These are phyloP conservation scores for Nectriaceae sp. DNA, from an alignment of 2,329 filamentous ascomycete species.

Conservation along the genomic window DNA sequence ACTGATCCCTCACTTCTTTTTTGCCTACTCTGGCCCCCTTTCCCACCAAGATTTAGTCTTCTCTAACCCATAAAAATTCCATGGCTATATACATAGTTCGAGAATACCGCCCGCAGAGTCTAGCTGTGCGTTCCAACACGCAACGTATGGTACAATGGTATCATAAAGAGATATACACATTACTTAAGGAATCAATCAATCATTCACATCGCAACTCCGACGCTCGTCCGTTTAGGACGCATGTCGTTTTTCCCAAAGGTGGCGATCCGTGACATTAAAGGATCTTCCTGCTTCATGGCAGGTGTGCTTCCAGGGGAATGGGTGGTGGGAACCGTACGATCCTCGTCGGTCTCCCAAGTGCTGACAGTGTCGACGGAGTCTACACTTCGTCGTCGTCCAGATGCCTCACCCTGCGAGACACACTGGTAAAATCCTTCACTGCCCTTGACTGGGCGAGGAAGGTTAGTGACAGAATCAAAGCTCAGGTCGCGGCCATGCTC, in stretches of 20 bases:
- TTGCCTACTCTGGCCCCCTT: too few species aligned
- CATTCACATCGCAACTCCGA: conserved; percentile 33
- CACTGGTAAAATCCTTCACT: conserved; percentile 62
- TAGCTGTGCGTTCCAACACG: conserved; percentile 10
- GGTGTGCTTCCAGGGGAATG: conserved; percentile 51
- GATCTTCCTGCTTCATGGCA: conserved; percentile 40
- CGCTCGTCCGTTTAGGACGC: conserved; percentile 19
- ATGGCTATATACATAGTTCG: conserved; percentile 9
- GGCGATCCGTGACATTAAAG: conserved; percentile 37
- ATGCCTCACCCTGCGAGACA: conserved; percentile 39
- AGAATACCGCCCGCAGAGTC: conserved; percentile 11
- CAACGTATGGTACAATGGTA: conserved; percentile 25
- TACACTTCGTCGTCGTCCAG: conserved; percentile 39
- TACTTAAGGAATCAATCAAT: conserved; percentile 14
- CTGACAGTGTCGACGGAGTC: conserved; percentile 51
- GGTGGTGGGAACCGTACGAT: conserved; percentile 48
- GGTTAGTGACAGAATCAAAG: conserved; percentile 56
- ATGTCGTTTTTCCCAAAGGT: conserved; percentile 32
- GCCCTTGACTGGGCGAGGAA: conserved; percentile 51
- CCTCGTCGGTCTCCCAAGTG: conserved; percentile 51
- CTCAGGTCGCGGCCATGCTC: conserved; percentile 42
- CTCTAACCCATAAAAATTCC: neutral
- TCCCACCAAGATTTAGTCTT: too few species aligned
- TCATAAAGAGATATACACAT: conserved; percentile 23
- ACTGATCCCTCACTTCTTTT: too few species aligned